Base-by-base conservation (phyloP, 305 asterid species). In the Striga hermonthica region DNA sequence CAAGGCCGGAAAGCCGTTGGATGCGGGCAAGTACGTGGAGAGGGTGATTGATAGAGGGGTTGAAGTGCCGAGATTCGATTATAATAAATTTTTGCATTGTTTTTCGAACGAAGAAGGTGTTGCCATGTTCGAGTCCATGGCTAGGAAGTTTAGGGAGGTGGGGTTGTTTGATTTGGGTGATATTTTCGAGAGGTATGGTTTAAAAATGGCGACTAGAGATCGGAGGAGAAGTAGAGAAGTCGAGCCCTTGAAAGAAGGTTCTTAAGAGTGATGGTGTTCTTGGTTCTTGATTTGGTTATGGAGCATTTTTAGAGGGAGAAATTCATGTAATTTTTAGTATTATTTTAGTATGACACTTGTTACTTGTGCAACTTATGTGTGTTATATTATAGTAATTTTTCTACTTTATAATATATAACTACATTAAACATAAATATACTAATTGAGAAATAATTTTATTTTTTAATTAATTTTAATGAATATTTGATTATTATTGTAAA, bases 1-100 rank as follows among this genome's bases (percentile, higher is more conserved):
- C 40, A 87, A 86, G 87, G 88, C 78, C 0, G 94, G 94, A 70
- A 89, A 84, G 70, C 72, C 80, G 0, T 62, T 81, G 74, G 97
- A 87, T 22, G 97, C 88, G 0, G 81, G 75, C 1, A 92, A 89
- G 78, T 92, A 89, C 69, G 90, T 85, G 62, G 96, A 87, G 81
- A 87, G 98, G 69, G 76, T 82, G 68, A 9, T 84, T 36, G 68
- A 84, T 62, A 80, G 89, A 54, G 86, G 89, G 35, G 48, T 80
- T 64, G 89, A 84, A 75, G 97, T 90, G 72, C 96, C 94, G 6
- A 86, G 95, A 66, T 92, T 92, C 78, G 96, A 89, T 80, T 92
- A 87, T 61, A 89, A 89, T 68, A 84, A 73, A 83, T 90, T 87
- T 47, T 76, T 92, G 86, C 86, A 86, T 72, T 89, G 74, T 66